These are phyloP conservation scores for Cantharellus cinnabarinus DNA, from an alignment of 768 basidiomycete species.

Conservation along the genomic window DNA sequence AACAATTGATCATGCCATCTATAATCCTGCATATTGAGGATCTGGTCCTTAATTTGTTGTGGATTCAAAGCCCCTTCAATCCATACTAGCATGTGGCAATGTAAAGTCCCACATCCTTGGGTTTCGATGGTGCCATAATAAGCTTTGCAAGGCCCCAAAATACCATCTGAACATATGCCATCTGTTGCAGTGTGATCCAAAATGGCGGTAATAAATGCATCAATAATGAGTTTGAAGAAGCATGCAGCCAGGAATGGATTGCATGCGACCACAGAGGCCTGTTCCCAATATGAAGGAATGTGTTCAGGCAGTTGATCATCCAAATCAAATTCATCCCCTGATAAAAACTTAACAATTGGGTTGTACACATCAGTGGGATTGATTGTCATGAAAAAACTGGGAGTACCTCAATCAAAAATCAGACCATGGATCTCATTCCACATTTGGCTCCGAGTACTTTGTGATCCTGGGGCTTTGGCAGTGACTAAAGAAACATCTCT, in stretches of 20 bases:
- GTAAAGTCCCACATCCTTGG: conserved; percentile 10
- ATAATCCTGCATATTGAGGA: not conserved
- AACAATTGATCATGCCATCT: not conserved
- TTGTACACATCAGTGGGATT: conserved; percentile 8
- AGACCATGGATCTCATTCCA: conserved; percentile 9
- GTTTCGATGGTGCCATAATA: conserved; percentile 10
- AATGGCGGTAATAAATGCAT: conserved; percentile 15
- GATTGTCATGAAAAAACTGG: conserved; percentile 10
- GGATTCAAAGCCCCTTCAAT: conserved; percentile 9
- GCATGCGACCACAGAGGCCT: conserved; percentile 4
- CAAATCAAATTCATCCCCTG: conserved; percentile 5
- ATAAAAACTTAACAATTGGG: conserved; percentile 9
- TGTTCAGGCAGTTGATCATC: not conserved
- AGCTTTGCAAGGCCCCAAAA: conserved; percentile 6
- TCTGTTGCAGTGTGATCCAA: not conserved
- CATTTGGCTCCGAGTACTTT: conserved; percentile 3
- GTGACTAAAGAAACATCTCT: conserved; percentile 6
- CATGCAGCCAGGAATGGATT: conserved; percentile 22
- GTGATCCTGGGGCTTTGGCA: conserved; percentile 7
- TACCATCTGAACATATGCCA: not conserved
- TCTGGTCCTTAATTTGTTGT: conserved; percentile 4
- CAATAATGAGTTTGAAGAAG: conserved; percentile 25
- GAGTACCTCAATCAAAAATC: conserved; percentile 5
- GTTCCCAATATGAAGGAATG: not conserved
- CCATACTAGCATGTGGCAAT: conserved; percentile 12